A percentile compares a stretch with the other conserved stretches of the same genome.
Evolutionary conservation across 2,329 filamentous ascomycete species (phyloP).

Genomic region (Fusarium citri): DNA sequence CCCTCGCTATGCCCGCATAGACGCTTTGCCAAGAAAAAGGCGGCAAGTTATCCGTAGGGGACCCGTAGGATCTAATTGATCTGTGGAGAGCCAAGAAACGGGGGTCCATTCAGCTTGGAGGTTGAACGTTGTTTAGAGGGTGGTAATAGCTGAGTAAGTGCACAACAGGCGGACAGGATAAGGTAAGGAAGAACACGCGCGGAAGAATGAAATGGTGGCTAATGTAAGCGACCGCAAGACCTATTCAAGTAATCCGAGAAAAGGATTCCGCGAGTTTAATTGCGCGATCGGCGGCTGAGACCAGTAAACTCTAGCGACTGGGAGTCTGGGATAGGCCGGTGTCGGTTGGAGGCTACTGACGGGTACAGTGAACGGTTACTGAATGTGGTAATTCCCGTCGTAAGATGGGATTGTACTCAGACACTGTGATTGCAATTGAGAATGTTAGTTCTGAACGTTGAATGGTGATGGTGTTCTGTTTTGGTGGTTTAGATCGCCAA

Average conservation of each 20-base stretch:
- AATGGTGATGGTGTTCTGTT: neutral
- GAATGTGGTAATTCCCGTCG: neutral
- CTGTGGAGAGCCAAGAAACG: conserved; percentile 6
- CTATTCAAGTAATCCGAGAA: conserved; percentile 9
- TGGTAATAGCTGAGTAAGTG: neutral
- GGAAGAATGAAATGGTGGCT: neutral
- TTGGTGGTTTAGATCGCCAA: conserved; percentile 22
- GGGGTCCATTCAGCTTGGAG: neutral
- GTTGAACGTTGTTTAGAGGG: no score
- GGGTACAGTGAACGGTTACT: neutral
- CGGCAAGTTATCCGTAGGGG: conserved; percentile 4
- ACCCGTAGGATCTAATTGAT: neutral
- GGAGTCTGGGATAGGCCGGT: neutral
- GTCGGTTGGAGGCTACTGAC: neutral
- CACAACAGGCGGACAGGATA: no score
- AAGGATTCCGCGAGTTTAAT: conserved; percentile 3
- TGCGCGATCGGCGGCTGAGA: conserved; percentile 8
- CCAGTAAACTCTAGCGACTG: no score
- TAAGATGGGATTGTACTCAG: neutral
- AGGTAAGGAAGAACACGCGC: no score
- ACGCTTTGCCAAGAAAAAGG: conserved; percentile 26
- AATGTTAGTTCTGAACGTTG: neutral
- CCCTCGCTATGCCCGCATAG: conserved; percentile 26
- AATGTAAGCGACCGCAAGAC: conserved; percentile 8
- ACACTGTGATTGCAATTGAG: neutral